Evolutionary conservation across 2,329 filamentous ascomycete genomes (phyloP).

Genomic region (Colletotrichum echinochloae): DNA sequence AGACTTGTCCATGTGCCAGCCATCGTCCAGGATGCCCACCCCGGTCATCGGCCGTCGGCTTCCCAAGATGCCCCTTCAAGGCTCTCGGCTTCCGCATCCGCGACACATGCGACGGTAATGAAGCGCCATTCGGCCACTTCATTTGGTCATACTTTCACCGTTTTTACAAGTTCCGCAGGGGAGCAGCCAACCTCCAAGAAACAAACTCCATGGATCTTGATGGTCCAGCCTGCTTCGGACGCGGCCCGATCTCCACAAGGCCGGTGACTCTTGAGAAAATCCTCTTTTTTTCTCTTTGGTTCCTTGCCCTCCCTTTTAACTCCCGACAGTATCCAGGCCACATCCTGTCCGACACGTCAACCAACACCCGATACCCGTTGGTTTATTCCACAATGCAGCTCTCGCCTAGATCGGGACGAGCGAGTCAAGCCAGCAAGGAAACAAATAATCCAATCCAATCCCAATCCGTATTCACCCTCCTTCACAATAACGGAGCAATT

Average conservation of each 20-base stretch:
- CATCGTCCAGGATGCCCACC: background rate
- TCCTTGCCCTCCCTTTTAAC: background rate
- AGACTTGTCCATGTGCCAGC: constrained; percentile 9
- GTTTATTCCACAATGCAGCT: constrained; percentile 25
- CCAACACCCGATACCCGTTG: background rate
- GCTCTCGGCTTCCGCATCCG: constrained; percentile 33
- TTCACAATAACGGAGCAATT: constrained; percentile 18
- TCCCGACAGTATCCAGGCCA: constrained; percentile 5
- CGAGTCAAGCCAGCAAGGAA: constrained; percentile 32
- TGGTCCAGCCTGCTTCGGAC: constrained; percentile 10
- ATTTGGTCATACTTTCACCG: constrained; percentile 10
- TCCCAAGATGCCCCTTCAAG: background rate
- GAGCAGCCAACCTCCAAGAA: background rate
- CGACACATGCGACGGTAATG: constrained; percentile 25
- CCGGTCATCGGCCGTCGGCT: background rate
- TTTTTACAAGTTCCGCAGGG: constrained; percentile 24
- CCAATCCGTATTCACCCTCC: constrained; percentile 28
- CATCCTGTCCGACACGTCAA: constrained; percentile 6
- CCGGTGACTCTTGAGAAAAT: constrained; percentile 18
- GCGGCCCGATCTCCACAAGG: constrained; percentile 14
- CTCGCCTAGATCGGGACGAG: constrained; percentile 13
- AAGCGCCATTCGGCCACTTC: background rate
- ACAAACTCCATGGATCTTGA: constrained; percentile 4
- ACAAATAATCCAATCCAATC: constrained; percentile 27
- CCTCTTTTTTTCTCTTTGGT: constrained; percentile 13